These are phyloP conservation scores for Heliamphora pulchella DNA, from an alignment of 179 eudicot genomes.

Conservation along the genomic window DNA sequence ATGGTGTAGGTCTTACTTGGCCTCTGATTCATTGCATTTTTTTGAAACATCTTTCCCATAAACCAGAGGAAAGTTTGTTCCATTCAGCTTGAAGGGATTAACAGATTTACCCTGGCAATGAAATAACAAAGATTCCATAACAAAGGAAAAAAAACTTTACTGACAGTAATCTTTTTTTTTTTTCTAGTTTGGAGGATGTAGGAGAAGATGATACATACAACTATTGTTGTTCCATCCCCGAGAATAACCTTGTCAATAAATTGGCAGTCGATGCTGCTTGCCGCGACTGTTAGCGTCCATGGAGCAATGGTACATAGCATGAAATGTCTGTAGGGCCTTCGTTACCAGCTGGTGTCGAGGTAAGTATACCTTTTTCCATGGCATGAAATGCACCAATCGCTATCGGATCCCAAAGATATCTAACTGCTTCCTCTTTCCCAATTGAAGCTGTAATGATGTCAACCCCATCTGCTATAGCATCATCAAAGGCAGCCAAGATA, in stretches of 20 bases:
- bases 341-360: conserved; percentile 10
- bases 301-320: not conserved
- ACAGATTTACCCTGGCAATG: not conserved
- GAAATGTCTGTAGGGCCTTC: not conserved
- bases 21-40: too few species aligned
- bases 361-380: conserved; percentile 12
- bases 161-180: not conserved
- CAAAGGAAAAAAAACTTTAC: not conserved
- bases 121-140: not conserved
- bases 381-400: not conserved
- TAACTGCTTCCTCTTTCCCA: not conserved
- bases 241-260: not conserved
- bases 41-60: too few species aligned
- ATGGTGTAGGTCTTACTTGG: too few species aligned
- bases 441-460: conserved; percentile 29
- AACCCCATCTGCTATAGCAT: conserved; percentile 43
- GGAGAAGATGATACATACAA: not conserved
- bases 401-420: too few species aligned
- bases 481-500: conserved; percentile 33
- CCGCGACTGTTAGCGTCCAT: conserved; percentile 21
- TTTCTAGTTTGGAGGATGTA: too few species aligned
- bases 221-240: not conserved
- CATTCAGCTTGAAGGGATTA: not conserved
- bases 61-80: too few species aligned
- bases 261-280: conserved; percentile 14